phyloP scores from a whole-genome alignment of 352 stramenopile species.

The Phytophthora multivora region DNA sequence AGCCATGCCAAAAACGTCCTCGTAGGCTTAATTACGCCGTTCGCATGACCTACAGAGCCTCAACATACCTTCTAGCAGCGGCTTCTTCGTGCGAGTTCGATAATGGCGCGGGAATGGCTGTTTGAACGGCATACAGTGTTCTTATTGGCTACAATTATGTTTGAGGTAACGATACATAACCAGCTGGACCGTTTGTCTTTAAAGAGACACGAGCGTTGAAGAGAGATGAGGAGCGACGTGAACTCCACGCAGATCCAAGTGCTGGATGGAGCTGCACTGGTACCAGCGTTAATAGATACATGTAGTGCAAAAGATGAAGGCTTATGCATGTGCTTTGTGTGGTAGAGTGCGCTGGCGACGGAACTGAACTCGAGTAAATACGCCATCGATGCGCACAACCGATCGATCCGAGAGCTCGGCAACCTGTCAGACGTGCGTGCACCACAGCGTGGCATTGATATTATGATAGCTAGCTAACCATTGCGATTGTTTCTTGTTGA shows the following conservation, averaged over 20 bases:
- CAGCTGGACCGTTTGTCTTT: conserved; percentile 11
- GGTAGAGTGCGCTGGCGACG: conserved; percentile 42
- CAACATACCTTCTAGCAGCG: conserved; percentile 12
- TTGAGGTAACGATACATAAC: conserved; percentile 10
- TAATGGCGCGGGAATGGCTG: conserved; percentile 25
- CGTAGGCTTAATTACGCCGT: neutral
- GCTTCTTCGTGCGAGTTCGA: conserved; percentile 16
- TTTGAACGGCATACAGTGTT: conserved; percentile 12
- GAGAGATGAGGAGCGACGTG: conserved; percentile 24
- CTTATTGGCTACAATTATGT: conserved; percentile 20
- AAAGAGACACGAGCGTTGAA: conserved; percentile 33
- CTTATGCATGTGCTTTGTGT: neutral
- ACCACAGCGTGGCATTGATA: neutral
- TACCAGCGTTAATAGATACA: neutral
- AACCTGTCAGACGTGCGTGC: conserved; percentile 64
- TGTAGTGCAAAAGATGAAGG: neutral
- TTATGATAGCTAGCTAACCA: neutral
- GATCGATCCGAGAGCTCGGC: conserved; percentile 56
- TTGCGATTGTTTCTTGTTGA: neutral
- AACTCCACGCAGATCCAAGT: conserved; percentile 40
- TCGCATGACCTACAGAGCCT: neutral
- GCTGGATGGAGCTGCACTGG: conserved; percentile 44
- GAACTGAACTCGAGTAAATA: conserved; percentile 86
- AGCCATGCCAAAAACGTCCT: neutral
- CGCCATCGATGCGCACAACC: conserved; percentile 80